phyloP scores from a whole-genome alignment of 345 rosid genomes.

The Moricandia moricandioides region DNA sequence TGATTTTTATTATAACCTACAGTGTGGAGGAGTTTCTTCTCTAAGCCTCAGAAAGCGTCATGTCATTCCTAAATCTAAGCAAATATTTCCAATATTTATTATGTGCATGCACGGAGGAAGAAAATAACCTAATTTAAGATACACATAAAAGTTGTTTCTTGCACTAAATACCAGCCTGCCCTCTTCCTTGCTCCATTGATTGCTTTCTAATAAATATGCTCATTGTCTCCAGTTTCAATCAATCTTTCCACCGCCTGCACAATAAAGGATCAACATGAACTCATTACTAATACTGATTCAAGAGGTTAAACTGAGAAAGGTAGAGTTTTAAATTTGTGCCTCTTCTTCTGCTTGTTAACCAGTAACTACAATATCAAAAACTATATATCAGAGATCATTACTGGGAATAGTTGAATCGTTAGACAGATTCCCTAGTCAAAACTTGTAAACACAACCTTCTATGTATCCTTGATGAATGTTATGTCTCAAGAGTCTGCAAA shows the following conservation, averaged over 20 bases:
- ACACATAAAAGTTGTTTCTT: neutral
- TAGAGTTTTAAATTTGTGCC: too few relatives aligned
- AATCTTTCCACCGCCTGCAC: constrained; percentile 45
- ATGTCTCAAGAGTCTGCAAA: too few relatives aligned
- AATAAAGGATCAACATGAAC: neutral
- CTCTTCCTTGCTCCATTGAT: constrained; percentile 85
- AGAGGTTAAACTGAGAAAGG: too few relatives aligned
- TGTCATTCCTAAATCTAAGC: constrained; percentile 98
- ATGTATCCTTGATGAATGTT: too few relatives aligned
- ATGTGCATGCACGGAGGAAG: constrained; percentile 53
- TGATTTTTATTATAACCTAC: neutral
- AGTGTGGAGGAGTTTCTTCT: constrained; percentile 58
- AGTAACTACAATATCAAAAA: too few relatives aligned
- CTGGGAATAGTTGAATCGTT: too few relatives aligned
- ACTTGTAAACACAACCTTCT: too few relatives aligned
- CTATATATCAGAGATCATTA: too few relatives aligned
- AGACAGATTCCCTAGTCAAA: too few relatives aligned
- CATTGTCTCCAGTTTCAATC: constrained; percentile 88
- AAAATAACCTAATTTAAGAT: neutral
- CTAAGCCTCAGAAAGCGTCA: constrained; percentile 82
- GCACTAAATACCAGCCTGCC: constrained; percentile 56
- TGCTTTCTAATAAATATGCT: constrained; percentile 84
- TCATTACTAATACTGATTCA: too few relatives aligned
- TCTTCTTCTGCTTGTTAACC: too few relatives aligned
- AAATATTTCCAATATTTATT: constrained; percentile 58